Conservation (phyloP, 75 land plant genomes). For the Cupressus sempervirens region DNA sequence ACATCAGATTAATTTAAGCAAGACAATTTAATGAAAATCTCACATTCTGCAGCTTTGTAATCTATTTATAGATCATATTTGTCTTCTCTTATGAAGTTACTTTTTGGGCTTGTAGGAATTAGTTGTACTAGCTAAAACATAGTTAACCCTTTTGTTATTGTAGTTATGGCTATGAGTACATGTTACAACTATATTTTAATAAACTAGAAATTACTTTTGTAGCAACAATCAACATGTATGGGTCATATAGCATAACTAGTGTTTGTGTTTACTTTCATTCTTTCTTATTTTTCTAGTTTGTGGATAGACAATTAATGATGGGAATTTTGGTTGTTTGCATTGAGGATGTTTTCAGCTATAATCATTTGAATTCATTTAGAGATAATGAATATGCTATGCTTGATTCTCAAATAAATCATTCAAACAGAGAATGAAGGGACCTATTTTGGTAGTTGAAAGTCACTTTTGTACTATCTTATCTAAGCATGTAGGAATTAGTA, state of each 20-base stretch:
- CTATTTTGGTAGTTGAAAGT: not conserved
- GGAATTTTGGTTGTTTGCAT: not conserved
- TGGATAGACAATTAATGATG: not conserved
- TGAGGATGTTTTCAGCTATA: not conserved
- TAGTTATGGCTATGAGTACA: not conserved
- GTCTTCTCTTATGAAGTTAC: not conserved
- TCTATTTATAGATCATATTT: not conserved
- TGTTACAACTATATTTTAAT: no score
- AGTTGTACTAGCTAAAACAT: not conserved
- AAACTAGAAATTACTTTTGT: not conserved
- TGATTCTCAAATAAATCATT: not conserved
- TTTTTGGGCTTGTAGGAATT: not conserved
- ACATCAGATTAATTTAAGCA: no score
- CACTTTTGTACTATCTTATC: not conserved
- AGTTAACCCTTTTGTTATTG: not conserved
- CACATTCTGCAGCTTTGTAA: no score
- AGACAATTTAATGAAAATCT: no score
- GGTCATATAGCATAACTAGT: not conserved
- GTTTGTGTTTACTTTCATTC: not conserved
- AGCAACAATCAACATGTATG: not conserved
- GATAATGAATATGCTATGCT: not conserved
- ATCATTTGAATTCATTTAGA: not conserved
- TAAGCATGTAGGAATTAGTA: no score
- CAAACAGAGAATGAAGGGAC: not conserved
- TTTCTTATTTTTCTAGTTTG: not conserved